phyloP scores from a whole-genome alignment of 129 eudicot genomes.

The Mikania micrantha region DNA sequence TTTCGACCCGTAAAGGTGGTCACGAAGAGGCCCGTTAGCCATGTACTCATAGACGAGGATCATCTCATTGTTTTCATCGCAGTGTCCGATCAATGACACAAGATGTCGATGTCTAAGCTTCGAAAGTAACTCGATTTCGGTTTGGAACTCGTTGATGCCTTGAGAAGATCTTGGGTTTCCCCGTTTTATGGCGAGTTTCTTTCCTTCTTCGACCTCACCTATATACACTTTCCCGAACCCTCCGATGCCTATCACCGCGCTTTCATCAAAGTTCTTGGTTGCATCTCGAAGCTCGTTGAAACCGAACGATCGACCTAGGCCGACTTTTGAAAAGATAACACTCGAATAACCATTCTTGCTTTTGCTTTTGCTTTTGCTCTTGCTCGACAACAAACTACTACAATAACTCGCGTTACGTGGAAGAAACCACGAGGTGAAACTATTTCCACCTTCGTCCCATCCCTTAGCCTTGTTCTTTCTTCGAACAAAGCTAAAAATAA shows the following conservation, averaged over 20 bases:
- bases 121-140: conserved; percentile 74
- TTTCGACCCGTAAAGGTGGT: conserved; percentile 84
- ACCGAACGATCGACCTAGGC: conserved; percentile 53
- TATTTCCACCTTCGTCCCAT: conserved; percentile 50
- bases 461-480: conserved; percentile 45
- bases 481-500: conserved; percentile 28
- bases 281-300: conserved; percentile 62
- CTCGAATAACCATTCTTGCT: conserved; percentile 50
- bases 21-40: conserved; percentile 84
- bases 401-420: conserved; percentile 60
- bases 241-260: conserved; percentile 75
- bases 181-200: conserved; percentile 69
- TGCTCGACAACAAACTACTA: conserved; percentile 46
- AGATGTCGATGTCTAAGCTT: conserved; percentile 91
- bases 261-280: conserved; percentile 74
- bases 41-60: conserved; percentile 87
- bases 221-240: conserved; percentile 97
- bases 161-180: conserved; percentile 80
- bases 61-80: conserved; percentile 87
- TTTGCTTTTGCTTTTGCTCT: conserved; percentile 57
- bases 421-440: conserved; percentile 81
- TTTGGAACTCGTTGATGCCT: conserved; percentile 89
- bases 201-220: conserved; percentile 68
- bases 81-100: conserved; percentile 84
- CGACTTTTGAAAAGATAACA: conserved; percentile 39